Evolutionary conservation across 768 basidiomycete genomes (phyloP), one percentile per base, ranked within the genome.

Genomic region (Albatrellus ellisii): DNA sequence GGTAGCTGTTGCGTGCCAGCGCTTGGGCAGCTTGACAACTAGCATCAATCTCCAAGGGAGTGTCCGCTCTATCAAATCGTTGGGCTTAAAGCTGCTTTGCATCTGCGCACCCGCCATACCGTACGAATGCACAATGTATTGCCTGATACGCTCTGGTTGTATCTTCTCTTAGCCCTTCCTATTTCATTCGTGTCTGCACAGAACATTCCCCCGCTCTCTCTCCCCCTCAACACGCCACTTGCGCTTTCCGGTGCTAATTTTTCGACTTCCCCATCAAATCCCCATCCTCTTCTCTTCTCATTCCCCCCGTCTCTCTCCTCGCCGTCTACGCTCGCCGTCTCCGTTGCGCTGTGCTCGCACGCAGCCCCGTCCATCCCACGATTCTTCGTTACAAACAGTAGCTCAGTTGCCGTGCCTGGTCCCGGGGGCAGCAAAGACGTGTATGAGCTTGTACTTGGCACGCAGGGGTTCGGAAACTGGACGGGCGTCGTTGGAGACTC

Each of bases 341-440:
- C 41, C 31, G 32, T 42, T 24, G 41, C 41, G 14, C 41, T 42
- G 3, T 35, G 32, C 22, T n/a, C 20, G 22, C 5, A 6, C 7
- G 17, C 33, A 15, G n/a, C 41, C 10, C 10, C 22, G 14, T 10
- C 41, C 11, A 31, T 15, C 17, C 37, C 26, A 36, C 40, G 20
- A 9, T n/a, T 84, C 52, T 73, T 79, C 47, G 51, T 85, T 2
- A 70, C 73, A 0, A 82, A 78, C 49, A 62, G 58, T 44, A 64
- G 61, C 8, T 46, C 63, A 6, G 54, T 55, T 14, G 38, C 52
- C 27, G 54, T 58, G 42, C 66, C 75, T 7, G 59, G 63, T 2
- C 52, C 63, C 1, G 44, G 37, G 6, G 68, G 64, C 11, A 21
- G 35, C 14, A 22, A 14, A 3, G 61, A 66, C 50, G 63, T 65